Conservation (phyloP, 257 asterid species). For the Jaltomata sinuosa region DNA sequence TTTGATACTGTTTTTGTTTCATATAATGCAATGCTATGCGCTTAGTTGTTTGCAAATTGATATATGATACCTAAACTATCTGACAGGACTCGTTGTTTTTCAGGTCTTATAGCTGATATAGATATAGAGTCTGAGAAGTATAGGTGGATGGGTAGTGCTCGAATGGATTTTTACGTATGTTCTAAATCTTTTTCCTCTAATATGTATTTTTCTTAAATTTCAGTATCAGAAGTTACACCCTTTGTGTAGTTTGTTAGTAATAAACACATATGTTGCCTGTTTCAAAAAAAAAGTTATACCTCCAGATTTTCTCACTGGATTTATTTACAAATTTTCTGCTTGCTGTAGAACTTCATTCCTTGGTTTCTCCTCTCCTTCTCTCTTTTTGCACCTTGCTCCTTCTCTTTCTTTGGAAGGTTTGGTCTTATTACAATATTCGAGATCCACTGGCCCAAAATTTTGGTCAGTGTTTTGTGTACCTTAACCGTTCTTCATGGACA, state of each 20-base stretch:
- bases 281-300: neutral
- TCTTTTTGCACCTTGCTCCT: neutral
- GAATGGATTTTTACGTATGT: constrained; percentile 89
- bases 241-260: neutral
- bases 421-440: neutral
- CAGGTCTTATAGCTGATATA: constrained; percentile 94
- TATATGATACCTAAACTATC: neutral
- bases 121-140: constrained; percentile 97
- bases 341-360: neutral
- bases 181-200: neutral
- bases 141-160: constrained; percentile 99
- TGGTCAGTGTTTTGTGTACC: neutral
- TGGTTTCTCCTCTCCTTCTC: neutral
- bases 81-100: neutral
- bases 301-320: neutral
- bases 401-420: neutral
- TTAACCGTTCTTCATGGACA: neutral
- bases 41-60: neutral
- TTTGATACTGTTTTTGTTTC: neutral
- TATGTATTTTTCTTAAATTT: neutral
- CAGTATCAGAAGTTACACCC: neutral
- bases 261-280: neutral
- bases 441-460: neutral
- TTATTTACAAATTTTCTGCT: neutral
- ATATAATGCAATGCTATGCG: neutral